Evolutionary conservation across 345 rosid genomes (phyloP), one percentile per base, ranked within the genome.

Genomic region (Schrenkiella parvula): DNA sequence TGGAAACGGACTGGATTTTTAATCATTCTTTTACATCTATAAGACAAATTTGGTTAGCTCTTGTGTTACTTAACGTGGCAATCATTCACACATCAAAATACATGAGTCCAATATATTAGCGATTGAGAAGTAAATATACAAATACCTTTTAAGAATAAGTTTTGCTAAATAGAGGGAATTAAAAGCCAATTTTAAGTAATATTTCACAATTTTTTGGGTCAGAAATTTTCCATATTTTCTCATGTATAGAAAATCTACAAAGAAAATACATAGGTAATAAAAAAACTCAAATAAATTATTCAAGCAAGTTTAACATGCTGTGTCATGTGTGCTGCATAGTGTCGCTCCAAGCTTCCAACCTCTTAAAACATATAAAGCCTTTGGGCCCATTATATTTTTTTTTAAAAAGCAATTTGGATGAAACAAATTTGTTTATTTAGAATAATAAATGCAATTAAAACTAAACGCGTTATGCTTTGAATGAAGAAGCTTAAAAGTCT

Each of bases 11-110:
- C 52, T 35, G 17, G 12, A n/a, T 26, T 65, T 25, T 15, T 54
- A n/a, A 11, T 41, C 14, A 4, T 6, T n/a, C 2, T 2, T 8
- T 31, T 15, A 15, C 7, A 8, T 9, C 3, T 22, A 72, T 6
- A 65, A 37, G 66, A 65, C 66, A 65, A 73, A 53, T 26, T 5
- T 18, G 13, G 10, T 7, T 19, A 56, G 32, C 22, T 48, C 8
- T 35, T 10, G 14, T 28, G 10, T 29, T 56, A 23, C 3, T 17
- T 59, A 12, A 67, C 68, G 62, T 74, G 78, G 46, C 73, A 41
- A 29, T 39, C 78, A 74, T 66, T 74, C 73, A 74, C 55, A 48
- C 0, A 48, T 22, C 58, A 55, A 41, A 28, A 48, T 22, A 26
- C 29, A 67, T 57, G 60, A 74, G 43, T 26, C 42, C 31, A 50